Evolutionary conservation across 2,329 filamentous ascomycete genomes (phyloP).

Genomic region (Colletotrichum aenigma): DNA sequence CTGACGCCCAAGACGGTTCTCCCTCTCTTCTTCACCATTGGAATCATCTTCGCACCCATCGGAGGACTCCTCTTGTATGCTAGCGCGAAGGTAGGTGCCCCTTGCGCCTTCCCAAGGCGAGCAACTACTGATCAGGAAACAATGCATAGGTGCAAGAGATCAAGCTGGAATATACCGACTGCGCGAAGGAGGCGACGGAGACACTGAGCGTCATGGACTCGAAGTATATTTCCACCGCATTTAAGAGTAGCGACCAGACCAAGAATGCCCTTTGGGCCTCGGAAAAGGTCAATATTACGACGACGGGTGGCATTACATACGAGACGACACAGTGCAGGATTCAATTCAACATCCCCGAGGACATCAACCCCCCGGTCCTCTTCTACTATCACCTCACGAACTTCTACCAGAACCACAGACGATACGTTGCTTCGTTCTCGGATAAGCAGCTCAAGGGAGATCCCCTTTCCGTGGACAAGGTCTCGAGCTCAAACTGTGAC

Average conservation of each 20-base stretch:
- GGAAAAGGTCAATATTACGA: conserved; percentile 43
- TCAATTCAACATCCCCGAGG: conserved; percentile 78
- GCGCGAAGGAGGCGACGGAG: conserved; percentile 60
- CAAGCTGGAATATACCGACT: conserved; percentile 87
- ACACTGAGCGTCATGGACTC: conserved; percentile 54
- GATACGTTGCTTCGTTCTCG: conserved; percentile 91
- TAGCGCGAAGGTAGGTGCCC: conserved; percentile 70
- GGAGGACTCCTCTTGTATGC: conserved; percentile 87
- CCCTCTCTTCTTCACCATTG: conserved; percentile 88
- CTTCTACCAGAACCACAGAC: conserved; percentile 98
- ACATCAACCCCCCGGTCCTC: conserved; percentile 80
- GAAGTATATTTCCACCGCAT: conserved; percentile 68
- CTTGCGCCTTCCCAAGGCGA: background rate
- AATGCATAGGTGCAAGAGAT: conserved; percentile 81
- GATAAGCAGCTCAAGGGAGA: conserved; percentile 80
- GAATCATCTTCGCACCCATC: conserved; percentile 91
- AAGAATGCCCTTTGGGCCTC: conserved; percentile 47
- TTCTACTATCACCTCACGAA: conserved; percentile 97
- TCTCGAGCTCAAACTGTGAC: conserved; percentile 74
- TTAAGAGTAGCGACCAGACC: conserved; percentile 61
- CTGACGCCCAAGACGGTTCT: conserved; percentile 93
- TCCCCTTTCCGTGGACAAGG: conserved; percentile 60
- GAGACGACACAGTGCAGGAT: conserved; percentile 69
- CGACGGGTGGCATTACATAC: conserved; percentile 34
- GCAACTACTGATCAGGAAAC: background rate